Base-by-base conservation (phyloP, 345 rosid species). In the Mallotus nudiflorus region DNA sequence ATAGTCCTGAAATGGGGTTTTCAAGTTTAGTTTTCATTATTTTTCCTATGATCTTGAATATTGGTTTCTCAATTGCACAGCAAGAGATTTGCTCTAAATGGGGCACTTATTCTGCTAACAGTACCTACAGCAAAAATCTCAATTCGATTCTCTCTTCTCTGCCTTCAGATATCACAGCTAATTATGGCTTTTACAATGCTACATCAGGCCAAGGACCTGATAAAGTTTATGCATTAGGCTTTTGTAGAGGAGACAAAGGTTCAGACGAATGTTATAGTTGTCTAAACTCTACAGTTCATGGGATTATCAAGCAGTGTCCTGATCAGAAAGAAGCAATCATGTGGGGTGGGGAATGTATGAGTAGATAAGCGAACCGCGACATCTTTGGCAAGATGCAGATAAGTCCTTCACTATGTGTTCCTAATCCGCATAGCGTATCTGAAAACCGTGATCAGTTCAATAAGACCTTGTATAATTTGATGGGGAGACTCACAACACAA, bases 221-320 rank as follows among this genome's bases (percentile, higher is more conserved):
- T 50, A 22, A 28, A 8, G 64, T 39, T 67, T 45, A 75, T 48
- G 66, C 77, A 40, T 78, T 83, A 51, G 80, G 59, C 75, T 78
- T 83, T 4, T 80, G 86, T 66, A 66, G 78, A 1, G 84, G 80
- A 0, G 82, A 83, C 57, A 57, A 31, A 22, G 9, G 65, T 48
- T 7, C 60, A 4, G n/a, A 37, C 20, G 12, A 2, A 0, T 83
- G 81, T 51, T 56, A 55, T 3, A 14, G 48, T 29, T 83, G 81
- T 49, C 20, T 78, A 16, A 20, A 18, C 6, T 39, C 12, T 0
- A 73, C 84, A 0, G 27, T 60, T 29, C 31, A 19, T 4, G 46
- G 63, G 33, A 71, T 78, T 52, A 10, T 15, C 27, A 15, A 50
- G 7, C 27, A 18, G 25, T 78, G 82, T 68, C 75, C 82, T 19